A percentile compares a stretch with the other conserved stretches of the same genome.
Evolutionary conservation across 75 land plant species (phyloP).

Genomic region (Pinus tabuliformis): DNA sequence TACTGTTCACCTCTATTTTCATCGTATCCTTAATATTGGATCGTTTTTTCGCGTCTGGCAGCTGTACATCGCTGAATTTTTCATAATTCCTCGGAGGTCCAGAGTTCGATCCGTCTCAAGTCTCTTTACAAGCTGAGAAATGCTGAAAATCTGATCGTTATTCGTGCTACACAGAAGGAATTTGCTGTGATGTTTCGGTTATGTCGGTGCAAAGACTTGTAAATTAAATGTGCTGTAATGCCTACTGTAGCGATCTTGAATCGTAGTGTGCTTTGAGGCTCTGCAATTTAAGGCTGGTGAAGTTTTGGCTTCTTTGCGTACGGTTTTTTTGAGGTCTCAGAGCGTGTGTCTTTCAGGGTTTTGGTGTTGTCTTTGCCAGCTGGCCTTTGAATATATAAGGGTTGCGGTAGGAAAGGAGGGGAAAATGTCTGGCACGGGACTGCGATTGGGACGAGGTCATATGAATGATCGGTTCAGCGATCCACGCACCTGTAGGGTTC

Average conservation of each 20-base stretch:
- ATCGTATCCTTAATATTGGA: background rate
- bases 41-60: background rate
- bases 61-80: background rate
- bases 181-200: background rate
- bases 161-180: background rate
- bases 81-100: background rate
- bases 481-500: background rate
- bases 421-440: background rate
- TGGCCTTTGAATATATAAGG: background rate
- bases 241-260: background rate
- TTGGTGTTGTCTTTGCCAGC: background rate
- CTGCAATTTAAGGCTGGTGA: background rate
- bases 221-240: background rate
- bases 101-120: background rate
- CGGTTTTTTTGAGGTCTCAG: background rate
- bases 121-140: background rate
- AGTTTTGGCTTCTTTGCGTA: background rate
- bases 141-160: background rate
- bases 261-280: background rate
- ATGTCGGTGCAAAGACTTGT: background rate
- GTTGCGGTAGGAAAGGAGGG: background rate
- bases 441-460: background rate
- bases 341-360: background rate
- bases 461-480: background rate
- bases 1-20: background rate